These are phyloP conservation scores for Claviceps sp. DNA, from an alignment of 2,329 filamentous ascomycete genomes.

Conservation along the genomic window DNA sequence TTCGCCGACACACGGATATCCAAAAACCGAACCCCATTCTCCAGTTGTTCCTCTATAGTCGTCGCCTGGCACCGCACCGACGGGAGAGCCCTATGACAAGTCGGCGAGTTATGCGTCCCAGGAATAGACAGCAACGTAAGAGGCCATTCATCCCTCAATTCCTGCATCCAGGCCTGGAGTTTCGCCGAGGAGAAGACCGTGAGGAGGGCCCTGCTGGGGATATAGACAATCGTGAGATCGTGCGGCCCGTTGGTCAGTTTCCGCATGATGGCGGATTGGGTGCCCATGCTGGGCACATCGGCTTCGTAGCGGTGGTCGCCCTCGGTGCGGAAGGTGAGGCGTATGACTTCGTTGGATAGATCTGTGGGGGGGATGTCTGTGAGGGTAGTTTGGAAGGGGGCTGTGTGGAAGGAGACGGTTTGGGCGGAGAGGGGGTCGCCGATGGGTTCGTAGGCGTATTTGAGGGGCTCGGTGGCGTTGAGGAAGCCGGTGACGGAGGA, in stretches of 20 bases:
- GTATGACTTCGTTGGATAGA: conserved; percentile 50
- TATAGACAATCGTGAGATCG: conserved; percentile 54
- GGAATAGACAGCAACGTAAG: conserved; percentile 78
- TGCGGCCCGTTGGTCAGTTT: conserved; percentile 36
- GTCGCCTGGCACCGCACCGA: conserved; percentile 90
- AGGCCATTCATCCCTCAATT: conserved; percentile 56
- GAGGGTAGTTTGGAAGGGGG: conserved; percentile 51
- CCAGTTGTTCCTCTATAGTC: conserved; percentile 60
- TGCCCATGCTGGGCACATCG: conserved; percentile 52
- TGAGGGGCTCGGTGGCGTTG: conserved; percentile 24
- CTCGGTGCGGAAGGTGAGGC: conserved; percentile 58
- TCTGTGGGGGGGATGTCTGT: conserved; percentile 45
- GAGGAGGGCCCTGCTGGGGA: conserved; percentile 40
- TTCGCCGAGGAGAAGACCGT: conserved; percentile 58
- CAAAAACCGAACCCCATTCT: conserved; percentile 86
- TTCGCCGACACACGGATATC: conserved; percentile 63
- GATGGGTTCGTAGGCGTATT: conserved; percentile 27
- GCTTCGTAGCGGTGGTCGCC: conserved; percentile 44
- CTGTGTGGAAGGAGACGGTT: conserved; percentile 49
- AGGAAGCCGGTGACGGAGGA: conserved; percentile 29
- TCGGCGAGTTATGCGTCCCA: conserved; percentile 90
- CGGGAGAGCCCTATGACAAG: conserved; percentile 70
- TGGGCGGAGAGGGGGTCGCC: conserved; percentile 47
- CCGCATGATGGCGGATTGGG: conserved; percentile 46
- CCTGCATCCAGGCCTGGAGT: conserved; percentile 67